Conservation (phyloP, 164 flowering plant species). For the Magnolia officinalis region DNA sequence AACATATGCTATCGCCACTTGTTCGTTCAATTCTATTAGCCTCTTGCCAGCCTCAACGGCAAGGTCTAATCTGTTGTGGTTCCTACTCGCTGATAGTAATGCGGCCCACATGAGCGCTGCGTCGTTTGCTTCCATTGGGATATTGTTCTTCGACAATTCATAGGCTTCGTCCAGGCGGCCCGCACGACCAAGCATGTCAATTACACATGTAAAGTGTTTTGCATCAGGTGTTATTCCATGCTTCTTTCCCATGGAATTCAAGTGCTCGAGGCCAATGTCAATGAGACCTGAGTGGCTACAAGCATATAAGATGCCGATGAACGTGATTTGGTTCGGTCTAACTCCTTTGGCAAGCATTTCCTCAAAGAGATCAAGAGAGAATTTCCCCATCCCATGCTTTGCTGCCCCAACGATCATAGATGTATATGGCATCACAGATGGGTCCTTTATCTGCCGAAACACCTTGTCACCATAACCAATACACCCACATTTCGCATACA, state of each 20-base stretch:
- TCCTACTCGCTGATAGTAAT: constrained; percentile 56
- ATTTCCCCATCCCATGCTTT: constrained; percentile 50
- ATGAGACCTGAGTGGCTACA: constrained; percentile 77
- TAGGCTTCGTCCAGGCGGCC: constrained; percentile 63
- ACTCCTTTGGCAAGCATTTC: constrained; percentile 53
- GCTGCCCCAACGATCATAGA: constrained; percentile 57
- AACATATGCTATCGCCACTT: constrained; percentile 48
- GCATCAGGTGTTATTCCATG: constrained; percentile 44
- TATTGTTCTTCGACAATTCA: constrained; percentile 34
- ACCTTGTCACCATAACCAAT: constrained; percentile 40
- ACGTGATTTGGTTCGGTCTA: constrained; percentile 62
- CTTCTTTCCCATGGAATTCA: constrained; percentile 40
- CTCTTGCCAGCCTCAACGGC: constrained; percentile 44
- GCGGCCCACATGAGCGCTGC: constrained; percentile 59
- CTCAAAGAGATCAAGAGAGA: constrained; percentile 46
- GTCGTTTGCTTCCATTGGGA: constrained; percentile 20
- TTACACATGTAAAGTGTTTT: constrained; percentile 54
- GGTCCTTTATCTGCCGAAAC: constrained; percentile 35
- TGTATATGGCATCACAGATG: constrained; percentile 48
- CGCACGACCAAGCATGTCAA: constrained; percentile 70
- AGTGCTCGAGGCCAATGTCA: constrained; percentile 42
- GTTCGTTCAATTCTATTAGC: constrained; percentile 41
- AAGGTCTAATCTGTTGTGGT: constrained; percentile 51
- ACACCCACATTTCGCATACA: constrained; percentile 73
- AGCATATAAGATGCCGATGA: constrained; percentile 60